phyloP scores from a whole-genome alignment of 179 eudicot species.

The Silene vulgaris region DNA sequence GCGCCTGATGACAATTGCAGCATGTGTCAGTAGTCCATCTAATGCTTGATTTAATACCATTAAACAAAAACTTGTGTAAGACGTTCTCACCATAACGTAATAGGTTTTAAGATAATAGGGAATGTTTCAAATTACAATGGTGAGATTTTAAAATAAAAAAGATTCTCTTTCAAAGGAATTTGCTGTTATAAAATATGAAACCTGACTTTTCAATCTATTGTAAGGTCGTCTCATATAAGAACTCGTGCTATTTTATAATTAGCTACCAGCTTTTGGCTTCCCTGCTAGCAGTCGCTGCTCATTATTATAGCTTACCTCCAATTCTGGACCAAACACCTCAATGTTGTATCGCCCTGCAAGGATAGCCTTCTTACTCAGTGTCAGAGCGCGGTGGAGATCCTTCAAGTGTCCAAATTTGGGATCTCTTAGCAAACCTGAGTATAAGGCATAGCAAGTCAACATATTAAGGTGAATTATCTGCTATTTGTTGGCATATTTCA shows the following conservation, averaged over 20 bases:
- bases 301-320: slow-evolving; percentile 42
- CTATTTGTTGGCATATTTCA: neutral
- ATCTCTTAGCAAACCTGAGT: slow-evolving; percentile 60
- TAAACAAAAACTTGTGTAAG: no score
- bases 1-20: slow-evolving; percentile 36
- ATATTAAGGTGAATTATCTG: neutral
- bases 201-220: no score
- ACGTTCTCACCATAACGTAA: neutral
- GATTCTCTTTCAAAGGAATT: no score
- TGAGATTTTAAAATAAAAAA: no score
- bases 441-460: neutral
- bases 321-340: slow-evolving; percentile 23
- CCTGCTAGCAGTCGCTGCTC: neutral
- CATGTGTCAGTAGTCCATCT: slow-evolving; percentile 12
- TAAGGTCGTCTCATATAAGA: no score
- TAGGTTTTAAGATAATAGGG: no score
- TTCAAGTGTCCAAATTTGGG: slow-evolving; percentile 82
- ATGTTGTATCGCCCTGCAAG: slow-evolving; percentile 45
- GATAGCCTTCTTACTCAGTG: slow-evolving; percentile 52
- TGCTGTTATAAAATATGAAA: no score
- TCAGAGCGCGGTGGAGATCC: slow-evolving; percentile 66
- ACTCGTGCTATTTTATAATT: no score
- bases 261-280: no score
- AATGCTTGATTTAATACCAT: slow-evolving; percentile 36
- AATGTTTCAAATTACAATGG: no score